A percentile compares a stretch with the other conserved stretches of the same genome.
Evolutionary conservation across 306 rosid species (phyloP).

Genomic region (Ammopiptanthus mongolicus): DNA sequence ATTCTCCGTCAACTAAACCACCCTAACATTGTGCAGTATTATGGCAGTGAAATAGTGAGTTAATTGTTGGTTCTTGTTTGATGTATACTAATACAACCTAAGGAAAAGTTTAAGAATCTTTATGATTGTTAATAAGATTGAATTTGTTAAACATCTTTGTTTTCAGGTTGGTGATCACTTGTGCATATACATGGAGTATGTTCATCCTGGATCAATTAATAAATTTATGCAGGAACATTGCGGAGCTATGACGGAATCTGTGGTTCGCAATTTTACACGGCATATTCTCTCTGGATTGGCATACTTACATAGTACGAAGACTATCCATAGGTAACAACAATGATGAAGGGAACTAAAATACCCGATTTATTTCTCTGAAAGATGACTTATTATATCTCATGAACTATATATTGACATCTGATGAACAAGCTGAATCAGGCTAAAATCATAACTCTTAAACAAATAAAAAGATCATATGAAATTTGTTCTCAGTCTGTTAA

Average conservation of each 20-base stretch:
- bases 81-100: not conserved
- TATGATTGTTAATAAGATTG: not conserved
- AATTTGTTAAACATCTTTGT: conserved; percentile 3
- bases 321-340: conserved; percentile 73
- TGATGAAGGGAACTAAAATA: not conserved
- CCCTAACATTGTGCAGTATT: conserved; percentile 84
- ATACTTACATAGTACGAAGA: conserved; percentile 65
- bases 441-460: not conserved
- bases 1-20: conserved; percentile 67
- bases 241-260: conserved; percentile 76
- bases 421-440: conserved; percentile 11
- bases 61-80: conserved; percentile 8
- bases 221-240: conserved; percentile 68
- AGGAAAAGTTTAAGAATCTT: not conserved
- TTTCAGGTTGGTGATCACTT: conserved; percentile 67
- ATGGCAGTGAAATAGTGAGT: conserved; percentile 85
- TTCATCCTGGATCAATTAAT: conserved; percentile 78
- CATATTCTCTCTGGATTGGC: conserved; percentile 85
- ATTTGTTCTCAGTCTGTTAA: conserved; percentile 8
- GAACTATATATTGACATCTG: not conserved
- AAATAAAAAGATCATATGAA: not conserved
- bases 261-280: conserved; percentile 78
- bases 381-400: not conserved
- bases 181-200: conserved; percentile 87
- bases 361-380: not conserved